phyloP scores from a whole-genome alignment of 2,329 filamentous ascomycete species.

The Trichophyton mentagrophytes region DNA sequence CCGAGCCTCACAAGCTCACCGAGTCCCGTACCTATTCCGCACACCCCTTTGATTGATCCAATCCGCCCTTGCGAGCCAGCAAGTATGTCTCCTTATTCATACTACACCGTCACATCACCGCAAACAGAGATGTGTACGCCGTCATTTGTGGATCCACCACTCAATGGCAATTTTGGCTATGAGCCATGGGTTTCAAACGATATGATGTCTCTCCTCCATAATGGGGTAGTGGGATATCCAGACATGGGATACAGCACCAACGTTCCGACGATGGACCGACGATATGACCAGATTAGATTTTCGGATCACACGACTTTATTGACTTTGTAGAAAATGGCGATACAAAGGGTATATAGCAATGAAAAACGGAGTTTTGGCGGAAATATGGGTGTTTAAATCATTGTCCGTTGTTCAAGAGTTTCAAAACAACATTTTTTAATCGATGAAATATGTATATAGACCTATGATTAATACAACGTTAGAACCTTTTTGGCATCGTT shows the following conservation, averaged over 20 bases:
- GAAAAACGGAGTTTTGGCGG: neutral
- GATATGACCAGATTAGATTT: neutral
- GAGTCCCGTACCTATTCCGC: neutral
- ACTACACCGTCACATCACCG: constrained; percentile 3
- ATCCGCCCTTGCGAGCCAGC: neutral
- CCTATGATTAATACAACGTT: neutral
- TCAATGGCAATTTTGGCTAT: neutral
- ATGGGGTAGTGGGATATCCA: neutral
- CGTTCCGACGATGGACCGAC: neutral
- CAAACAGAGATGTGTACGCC: constrained; percentile 4
- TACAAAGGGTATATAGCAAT: neutral
- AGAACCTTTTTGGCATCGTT: neutral
- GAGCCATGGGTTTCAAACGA: constrained; percentile 4
- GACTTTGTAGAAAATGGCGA: neutral
- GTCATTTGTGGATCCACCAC: neutral
- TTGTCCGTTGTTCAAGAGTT: neutral
- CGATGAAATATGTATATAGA: neutral
- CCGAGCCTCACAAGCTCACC: constrained; percentile 5
- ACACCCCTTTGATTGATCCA: neutral
- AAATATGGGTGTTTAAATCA: too few species aligned
- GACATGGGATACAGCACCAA: neutral
- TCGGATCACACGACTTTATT: constrained; percentile 1
- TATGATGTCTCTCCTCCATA: constrained; percentile 1
- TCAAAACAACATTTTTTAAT: neutral
- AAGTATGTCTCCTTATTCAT: constrained; percentile 4